Evolutionary conservation across 2,329 filamentous ascomycete species (phyloP).

Genomic region (Mycogone perniciosa): DNA sequence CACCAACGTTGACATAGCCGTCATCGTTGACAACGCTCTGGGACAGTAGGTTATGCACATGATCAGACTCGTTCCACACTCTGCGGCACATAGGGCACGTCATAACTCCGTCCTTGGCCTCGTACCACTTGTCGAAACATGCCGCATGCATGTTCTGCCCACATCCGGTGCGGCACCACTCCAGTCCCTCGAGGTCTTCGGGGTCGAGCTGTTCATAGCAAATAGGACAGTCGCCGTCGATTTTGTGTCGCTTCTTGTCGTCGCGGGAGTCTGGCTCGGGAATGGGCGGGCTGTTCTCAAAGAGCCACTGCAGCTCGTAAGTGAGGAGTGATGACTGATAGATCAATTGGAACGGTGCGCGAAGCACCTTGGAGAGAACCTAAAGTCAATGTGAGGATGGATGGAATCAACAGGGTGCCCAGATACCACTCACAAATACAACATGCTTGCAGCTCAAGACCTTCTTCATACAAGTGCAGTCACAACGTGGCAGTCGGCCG

Average conservation of each 20-base stretch:
- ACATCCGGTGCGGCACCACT: constrained; percentile 48
- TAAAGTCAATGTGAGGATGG: constrained; percentile 15
- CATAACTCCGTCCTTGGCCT: constrained; percentile 37
- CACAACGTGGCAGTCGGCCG: constrained; percentile 43
- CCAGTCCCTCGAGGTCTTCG: constrained; percentile 30
- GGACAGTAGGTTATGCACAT: constrained; percentile 38
- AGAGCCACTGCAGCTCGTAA: constrained; percentile 53
- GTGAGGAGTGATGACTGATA: constrained; percentile 58
- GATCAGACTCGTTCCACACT: constrained; percentile 41
- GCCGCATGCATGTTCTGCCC: constrained; percentile 49
- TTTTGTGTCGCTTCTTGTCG: constrained; percentile 37
- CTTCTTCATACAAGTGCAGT: constrained; percentile 47
- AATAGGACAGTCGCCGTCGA: constrained; percentile 52
- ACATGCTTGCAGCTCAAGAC: constrained; percentile 61
- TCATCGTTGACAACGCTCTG: constrained; percentile 37
- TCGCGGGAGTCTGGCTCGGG: constrained; percentile 26
- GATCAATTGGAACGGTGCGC: constrained; percentile 47
- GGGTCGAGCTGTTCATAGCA: constrained; percentile 45
- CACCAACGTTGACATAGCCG: constrained; percentile 53
- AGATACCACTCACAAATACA: constrained; percentile 41
- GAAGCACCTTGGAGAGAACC: constrained; percentile 54
- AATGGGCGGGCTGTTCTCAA: constrained; percentile 47
- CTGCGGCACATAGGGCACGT: constrained; percentile 59
- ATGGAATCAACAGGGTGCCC: not conserved
- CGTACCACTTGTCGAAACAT: constrained; percentile 50